A percentile compares a stretch with the other conserved stretches of the same genome.
These are phyloP conservation scores for Chaetoceros tenuissimus DNA, from an alignment of 108 stramenopile genomes.

Conservation along the genomic window DNA sequence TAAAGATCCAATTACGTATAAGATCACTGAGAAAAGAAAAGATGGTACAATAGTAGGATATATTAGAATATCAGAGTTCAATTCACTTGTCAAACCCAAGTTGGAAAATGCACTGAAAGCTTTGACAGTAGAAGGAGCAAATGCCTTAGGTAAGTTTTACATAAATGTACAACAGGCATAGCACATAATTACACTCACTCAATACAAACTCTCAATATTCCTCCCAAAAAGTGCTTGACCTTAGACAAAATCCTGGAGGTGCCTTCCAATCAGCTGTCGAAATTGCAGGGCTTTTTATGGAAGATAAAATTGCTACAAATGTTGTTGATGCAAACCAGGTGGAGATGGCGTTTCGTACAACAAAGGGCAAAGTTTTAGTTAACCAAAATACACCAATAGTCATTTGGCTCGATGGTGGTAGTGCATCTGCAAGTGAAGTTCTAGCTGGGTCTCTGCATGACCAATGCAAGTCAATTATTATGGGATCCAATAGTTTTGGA, in stretches of 20 bases:
- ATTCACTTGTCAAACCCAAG: constrained; percentile 62
- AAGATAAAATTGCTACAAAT: constrained; percentile 63
- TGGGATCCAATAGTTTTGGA: constrained; percentile 85
- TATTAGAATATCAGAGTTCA: constrained; percentile 82
- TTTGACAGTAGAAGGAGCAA: constrained; percentile 62
- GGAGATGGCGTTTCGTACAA: constrained; percentile 58
- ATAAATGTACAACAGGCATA: too few species aligned
- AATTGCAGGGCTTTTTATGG: constrained; percentile 82
- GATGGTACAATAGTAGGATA: constrained; percentile 87
- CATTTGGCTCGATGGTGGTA: constrained; percentile 68
- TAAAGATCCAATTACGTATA: constrained; percentile 57
- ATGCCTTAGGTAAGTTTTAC: too few species aligned
- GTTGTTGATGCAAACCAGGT: constrained; percentile 69
- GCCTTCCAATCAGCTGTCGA: constrained; percentile 91
- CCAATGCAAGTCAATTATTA: constrained; percentile 89
- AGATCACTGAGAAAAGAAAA: constrained; percentile 47
- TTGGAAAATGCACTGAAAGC: constrained; percentile 64
- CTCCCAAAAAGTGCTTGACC: too few species aligned
- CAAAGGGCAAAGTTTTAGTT: constrained; percentile 27
- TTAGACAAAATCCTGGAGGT: constrained; percentile 87
- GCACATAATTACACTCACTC: too few species aligned
- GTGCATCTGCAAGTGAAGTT: constrained; percentile 89
- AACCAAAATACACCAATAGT: constrained; percentile 29
- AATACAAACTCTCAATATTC: too few species aligned
- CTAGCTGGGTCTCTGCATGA: constrained; percentile 87